A percentile compares a stretch with the other conserved stretches of the same genome.
phyloP scores from a whole-genome alignment of 75 land plant genomes.

The Chamaecyparis obtusa region DNA sequence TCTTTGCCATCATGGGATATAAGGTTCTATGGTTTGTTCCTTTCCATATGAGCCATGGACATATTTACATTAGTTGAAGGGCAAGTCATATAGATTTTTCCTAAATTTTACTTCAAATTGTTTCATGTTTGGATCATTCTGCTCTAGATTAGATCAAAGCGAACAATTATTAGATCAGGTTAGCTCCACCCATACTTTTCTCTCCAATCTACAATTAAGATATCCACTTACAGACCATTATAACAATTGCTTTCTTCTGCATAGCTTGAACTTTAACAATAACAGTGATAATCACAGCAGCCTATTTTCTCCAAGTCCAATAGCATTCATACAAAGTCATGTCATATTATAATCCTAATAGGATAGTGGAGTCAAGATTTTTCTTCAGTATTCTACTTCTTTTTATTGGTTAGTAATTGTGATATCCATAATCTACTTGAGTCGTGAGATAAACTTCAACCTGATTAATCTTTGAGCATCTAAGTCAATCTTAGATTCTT shows the following conservation, averaged over 20 bases:
- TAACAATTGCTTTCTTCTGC: background rate
- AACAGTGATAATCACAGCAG: background rate
- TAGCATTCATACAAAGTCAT: background rate
- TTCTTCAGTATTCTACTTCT: background rate
- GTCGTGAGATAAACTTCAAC: too few relatives aligned
- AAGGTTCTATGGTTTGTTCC: background rate
- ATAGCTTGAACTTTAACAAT: background rate
- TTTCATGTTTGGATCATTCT: background rate
- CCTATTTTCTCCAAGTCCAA: background rate
- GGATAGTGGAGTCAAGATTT: too few relatives aligned
- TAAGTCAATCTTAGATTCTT: too few relatives aligned
- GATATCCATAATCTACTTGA: too few relatives aligned
- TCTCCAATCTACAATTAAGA: too few relatives aligned
- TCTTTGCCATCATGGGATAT: background rate
- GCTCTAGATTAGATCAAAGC: too few relatives aligned
- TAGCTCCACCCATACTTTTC: too few relatives aligned
- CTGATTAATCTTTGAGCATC: too few relatives aligned
- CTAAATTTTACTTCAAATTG: too few relatives aligned
- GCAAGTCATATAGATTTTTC: background rate
- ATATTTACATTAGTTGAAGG: background rate
- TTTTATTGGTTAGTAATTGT: too few relatives aligned
- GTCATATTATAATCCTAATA: background rate
- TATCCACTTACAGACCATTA: too few relatives aligned
- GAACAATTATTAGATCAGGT: background rate
- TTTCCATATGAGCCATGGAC: background rate